Evolutionary conservation across 352 stramenopile genomes (phyloP).

Genomic region (Phytophthora capsici): DNA sequence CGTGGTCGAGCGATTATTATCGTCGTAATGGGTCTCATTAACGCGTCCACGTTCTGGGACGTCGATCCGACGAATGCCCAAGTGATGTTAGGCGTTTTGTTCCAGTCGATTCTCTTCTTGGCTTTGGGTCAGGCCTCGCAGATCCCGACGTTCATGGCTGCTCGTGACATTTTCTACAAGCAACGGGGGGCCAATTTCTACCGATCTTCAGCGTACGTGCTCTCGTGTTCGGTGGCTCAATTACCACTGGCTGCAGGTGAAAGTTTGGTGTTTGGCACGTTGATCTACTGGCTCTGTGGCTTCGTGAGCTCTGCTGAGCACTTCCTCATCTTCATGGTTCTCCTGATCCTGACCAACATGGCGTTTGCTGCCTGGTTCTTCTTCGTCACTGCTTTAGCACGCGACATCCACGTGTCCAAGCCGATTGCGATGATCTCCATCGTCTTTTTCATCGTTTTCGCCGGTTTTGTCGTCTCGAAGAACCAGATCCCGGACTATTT

Average conservation of each 20-base stretch:
- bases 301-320: slow-evolving; percentile 22
- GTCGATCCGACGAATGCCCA: slow-evolving; percentile 37
- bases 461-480: slow-evolving; percentile 53
- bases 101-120: slow-evolving; percentile 79
- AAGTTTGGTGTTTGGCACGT: slow-evolving; percentile 68
- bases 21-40: slow-evolving; percentile 39
- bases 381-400: slow-evolving; percentile 38
- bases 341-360: slow-evolving; percentile 49
- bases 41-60: slow-evolving; percentile 48
- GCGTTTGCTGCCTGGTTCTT: slow-evolving; percentile 53
- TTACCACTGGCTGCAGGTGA: slow-evolving; percentile 65
- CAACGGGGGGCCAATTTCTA: slow-evolving; percentile 81
- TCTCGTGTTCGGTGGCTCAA: slow-evolving; percentile 61
- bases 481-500: slow-evolving; percentile 43
- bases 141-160: slow-evolving; percentile 72
- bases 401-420: slow-evolving; percentile 37
- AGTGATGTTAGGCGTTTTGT: slow-evolving; percentile 73
- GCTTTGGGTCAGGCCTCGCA: slow-evolving; percentile 66
- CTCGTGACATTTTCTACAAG: slow-evolving; percentile 77
- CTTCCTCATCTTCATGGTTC: slow-evolving; percentile 51
- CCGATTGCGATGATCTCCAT: slow-evolving; percentile 47
- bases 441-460: slow-evolving; percentile 50
- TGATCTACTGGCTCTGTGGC: slow-evolving; percentile 84
- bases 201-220: slow-evolving; percentile 58
- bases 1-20: slow-evolving; percentile 38